Evolutionary conservation across 2,329 filamentous ascomycete genomes (phyloP).

Genomic region (Scedosporium apiospermum): DNA sequence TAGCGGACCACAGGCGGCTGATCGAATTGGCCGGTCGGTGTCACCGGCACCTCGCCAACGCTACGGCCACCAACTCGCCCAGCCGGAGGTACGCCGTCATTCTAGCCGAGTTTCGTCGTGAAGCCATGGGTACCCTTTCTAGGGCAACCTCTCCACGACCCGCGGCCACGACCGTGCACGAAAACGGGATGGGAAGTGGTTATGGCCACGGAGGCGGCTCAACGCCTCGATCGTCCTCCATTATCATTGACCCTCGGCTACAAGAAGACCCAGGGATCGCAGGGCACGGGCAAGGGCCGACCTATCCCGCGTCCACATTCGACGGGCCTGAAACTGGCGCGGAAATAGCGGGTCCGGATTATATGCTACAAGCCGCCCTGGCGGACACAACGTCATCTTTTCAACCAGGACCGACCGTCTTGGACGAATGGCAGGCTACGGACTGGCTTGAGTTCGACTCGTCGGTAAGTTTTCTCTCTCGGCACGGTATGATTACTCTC

Average conservation of each 20-base stretch:
- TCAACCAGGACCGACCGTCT: background rate
- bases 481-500: too few relatives aligned
- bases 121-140: slow-evolving; percentile 15
- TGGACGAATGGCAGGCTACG: slow-evolving; percentile 19
- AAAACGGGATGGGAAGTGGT: background rate
- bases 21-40: slow-evolving; percentile 34
- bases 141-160: background rate
- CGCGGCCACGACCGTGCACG: background rate
- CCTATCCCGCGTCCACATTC: background rate
- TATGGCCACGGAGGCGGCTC: too few relatives aligned
- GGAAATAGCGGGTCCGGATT: background rate
- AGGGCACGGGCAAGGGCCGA: too few relatives aligned
- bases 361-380: too few relatives aligned
- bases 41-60: slow-evolving; percentile 31
- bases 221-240: too few relatives aligned
- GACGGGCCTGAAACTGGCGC: background rate
- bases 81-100: slow-evolving; percentile 41
- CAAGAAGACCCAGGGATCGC: background rate
- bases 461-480: slow-evolving; percentile 11
- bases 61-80: slow-evolving; percentile 28
- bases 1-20: slow-evolving; percentile 14
- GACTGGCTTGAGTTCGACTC: slow-evolving; percentile 21
- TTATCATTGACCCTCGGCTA: background rate
- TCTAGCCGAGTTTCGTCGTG: slow-evolving; percentile 38
- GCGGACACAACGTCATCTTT: background rate